Percentiles rank a stretch among this genome's conserved stretches.
Evolutionary conservation across 805 yeast genomes (phyloP).

Genomic region (Nakazawaea siamensis): DNA sequence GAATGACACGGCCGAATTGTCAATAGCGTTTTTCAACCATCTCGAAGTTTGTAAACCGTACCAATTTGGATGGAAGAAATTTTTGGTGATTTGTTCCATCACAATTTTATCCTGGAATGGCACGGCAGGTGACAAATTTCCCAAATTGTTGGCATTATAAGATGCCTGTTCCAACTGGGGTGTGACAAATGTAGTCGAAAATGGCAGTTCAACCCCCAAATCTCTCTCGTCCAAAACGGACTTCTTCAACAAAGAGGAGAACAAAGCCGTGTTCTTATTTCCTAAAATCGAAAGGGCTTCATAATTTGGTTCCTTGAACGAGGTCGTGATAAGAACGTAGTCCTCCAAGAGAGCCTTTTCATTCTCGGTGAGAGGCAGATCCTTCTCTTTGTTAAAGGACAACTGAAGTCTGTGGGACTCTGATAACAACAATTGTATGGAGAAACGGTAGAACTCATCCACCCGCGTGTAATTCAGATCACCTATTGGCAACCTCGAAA

Average conservation of each 20-base stretch:
- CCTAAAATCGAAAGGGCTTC: constrained; percentile 59
- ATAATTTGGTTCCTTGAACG: constrained; percentile 43
- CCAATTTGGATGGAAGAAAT: constrained; percentile 56
- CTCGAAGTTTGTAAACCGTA: constrained; percentile 53
- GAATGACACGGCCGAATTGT: constrained; percentile 40
- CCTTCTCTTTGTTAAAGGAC: constrained; percentile 5
- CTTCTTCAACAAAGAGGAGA: constrained; percentile 62
- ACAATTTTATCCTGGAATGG: constrained; percentile 17
- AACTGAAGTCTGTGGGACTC: constrained; percentile 44
- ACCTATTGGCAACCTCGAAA: constrained; percentile 41
- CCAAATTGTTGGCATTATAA: constrained; percentile 31
- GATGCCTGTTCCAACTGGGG: constrained; percentile 33
- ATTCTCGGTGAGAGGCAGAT: constrained; percentile 14
- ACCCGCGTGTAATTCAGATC: constrained; percentile 38
- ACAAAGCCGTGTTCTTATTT: constrained; percentile 64
- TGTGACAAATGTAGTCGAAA: constrained; percentile 56
- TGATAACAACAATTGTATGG: constrained; percentile 55
- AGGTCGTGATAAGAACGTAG: constrained; percentile 49
- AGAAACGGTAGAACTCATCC: constrained; percentile 55
- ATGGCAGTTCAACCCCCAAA: constrained; percentile 58
- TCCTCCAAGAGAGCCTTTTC: constrained; percentile 44
- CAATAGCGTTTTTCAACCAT: constrained; percentile 48
- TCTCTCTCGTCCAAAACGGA: constrained; percentile 73
- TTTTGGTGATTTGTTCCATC: constrained; percentile 41
- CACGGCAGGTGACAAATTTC: constrained; percentile 34